Evolutionary conservation across 169 alveolate genomes (phyloP).

Genomic region (Babesia sp.): DNA sequence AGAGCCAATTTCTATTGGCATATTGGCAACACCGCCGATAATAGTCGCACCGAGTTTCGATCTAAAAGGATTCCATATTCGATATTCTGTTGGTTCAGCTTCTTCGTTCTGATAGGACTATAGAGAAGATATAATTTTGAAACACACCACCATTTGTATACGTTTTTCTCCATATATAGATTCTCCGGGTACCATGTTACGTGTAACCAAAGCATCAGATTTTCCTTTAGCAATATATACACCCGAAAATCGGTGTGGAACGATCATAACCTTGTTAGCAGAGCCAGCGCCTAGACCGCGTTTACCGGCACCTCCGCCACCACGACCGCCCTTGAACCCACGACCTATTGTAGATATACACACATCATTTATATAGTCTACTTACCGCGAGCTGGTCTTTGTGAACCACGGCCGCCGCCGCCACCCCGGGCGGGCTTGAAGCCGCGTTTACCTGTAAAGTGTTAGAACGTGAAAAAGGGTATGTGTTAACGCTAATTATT

Average conservation of each 20-base stretch:
- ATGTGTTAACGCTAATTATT: too few relatives aligned
- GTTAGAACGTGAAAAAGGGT: background rate
- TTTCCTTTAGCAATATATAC: slow-evolving; percentile 94
- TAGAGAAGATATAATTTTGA: background rate
- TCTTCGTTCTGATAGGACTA: slow-evolving; percentile 69
- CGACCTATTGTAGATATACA: slow-evolving; percentile 40
- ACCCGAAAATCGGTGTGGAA: slow-evolving; percentile 96
- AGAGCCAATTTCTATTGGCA: slow-evolving; percentile 95
- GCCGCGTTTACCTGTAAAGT: slow-evolving; percentile 51
- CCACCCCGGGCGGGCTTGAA: slow-evolving; percentile 65
- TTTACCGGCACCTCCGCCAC: slow-evolving; percentile 48
- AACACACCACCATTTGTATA: slow-evolving; percentile 85
- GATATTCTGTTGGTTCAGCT: slow-evolving; percentile 94
- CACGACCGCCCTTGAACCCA: slow-evolving; percentile 60
- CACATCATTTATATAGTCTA: background rate
- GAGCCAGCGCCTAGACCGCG: slow-evolving; percentile 80
- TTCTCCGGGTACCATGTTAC: slow-evolving; percentile 97
- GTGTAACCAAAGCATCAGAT: slow-evolving; percentile 95
- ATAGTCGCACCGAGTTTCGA: slow-evolving; percentile 99
- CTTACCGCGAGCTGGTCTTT: slow-evolving; percentile 39
- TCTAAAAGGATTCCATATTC: slow-evolving; percentile 99
- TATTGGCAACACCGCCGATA: slow-evolving; percentile 96
- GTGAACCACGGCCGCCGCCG: slow-evolving; percentile 24
- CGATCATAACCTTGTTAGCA: slow-evolving; percentile 88
- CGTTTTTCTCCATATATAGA: slow-evolving; percentile 99